Conservation (phyloP, 139 green algal genomes). For the Chlorella sp. region DNA sequence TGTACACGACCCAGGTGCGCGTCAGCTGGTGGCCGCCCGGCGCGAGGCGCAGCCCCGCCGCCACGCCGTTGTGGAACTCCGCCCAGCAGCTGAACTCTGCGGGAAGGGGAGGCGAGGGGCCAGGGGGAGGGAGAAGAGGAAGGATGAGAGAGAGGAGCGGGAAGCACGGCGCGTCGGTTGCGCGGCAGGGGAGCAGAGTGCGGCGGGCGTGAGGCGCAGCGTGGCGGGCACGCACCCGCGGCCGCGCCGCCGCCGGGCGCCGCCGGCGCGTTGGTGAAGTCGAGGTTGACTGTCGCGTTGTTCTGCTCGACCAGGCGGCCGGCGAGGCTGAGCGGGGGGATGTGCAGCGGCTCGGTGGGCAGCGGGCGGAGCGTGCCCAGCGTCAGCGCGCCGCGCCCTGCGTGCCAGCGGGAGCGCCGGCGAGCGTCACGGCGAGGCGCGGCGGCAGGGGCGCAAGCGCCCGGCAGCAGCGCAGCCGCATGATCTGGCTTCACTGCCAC, state of each 20-base stretch:
- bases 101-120: too few species aligned
- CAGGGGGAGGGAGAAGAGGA: too few species aligned
- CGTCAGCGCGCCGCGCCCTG: slow-evolving; percentile 36
- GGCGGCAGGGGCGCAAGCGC: too few species aligned
- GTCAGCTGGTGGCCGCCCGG: slow-evolving; percentile 53
- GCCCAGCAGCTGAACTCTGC: slow-evolving; percentile 89
- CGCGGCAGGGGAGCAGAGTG: too few species aligned
- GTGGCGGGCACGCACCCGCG: too few species aligned
- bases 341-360: slow-evolving; percentile 78
- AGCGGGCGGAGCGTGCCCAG: slow-evolving; percentile 50
- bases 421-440: too few species aligned
- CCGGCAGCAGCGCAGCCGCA: too few species aligned
- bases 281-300: slow-evolving; percentile 75
- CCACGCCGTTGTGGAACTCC: slow-evolving; percentile 97
- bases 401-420: too few species aligned
- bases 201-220: too few species aligned
- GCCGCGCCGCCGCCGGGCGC: slow-evolving; percentile 35
- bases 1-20: slow-evolving; percentile 82
- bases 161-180: too few species aligned
- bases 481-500: too few species aligned
- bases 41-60: slow-evolving; percentile 72
- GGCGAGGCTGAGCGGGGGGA: slow-evolving; percentile 76
- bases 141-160: too few species aligned
- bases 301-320: slow-evolving; percentile 68
- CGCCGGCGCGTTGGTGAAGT: slow-evolving; percentile 56